phyloP scores from a whole-genome alignment of 225 moss, liverwort and hornwort species.

The Sphagnum contortum region DNA sequence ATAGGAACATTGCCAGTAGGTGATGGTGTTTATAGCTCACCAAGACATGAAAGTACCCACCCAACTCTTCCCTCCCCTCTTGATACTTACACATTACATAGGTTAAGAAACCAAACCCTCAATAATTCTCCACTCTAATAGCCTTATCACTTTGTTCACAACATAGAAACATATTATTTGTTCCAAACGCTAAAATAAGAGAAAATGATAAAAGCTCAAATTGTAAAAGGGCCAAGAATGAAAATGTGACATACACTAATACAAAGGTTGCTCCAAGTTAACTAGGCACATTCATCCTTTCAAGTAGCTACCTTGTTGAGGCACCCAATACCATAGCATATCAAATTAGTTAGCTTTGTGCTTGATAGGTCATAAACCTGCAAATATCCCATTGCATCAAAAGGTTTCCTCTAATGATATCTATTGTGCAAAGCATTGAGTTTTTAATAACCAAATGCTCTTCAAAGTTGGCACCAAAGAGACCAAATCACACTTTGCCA shows the following conservation, averaged over 20 bases:
- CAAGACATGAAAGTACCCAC: slow-evolving; percentile 48
- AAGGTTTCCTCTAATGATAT: neutral
- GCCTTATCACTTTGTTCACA: no score
- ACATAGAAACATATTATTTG: no score
- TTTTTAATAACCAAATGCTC: neutral
- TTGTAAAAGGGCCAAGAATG: neutral
- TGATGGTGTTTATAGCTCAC: slow-evolving; percentile 7
- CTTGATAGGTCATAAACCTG: slow-evolving; percentile 52
- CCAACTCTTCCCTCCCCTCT: slow-evolving; percentile 61
- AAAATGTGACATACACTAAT: slow-evolving; percentile 22
- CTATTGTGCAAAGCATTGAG: neutral
- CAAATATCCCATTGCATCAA: neutral
- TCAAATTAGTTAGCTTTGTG: slow-evolving; percentile 23
- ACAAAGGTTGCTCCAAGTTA: slow-evolving; percentile 40
- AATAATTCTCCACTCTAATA: no score
- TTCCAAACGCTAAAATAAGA: no score
- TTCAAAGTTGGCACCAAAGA: no score
- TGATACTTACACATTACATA: slow-evolving; percentile 26
- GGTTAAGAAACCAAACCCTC: no score
- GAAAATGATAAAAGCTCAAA: no score
- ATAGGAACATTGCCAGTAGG: slow-evolving; percentile 28
- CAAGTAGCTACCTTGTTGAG: slow-evolving; percentile 33
- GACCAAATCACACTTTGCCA: no score
- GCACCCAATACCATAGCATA: slow-evolving; percentile 38
- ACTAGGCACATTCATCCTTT: slow-evolving; percentile 34